Evolutionary conservation across 139 green algal genomes (phyloP).

Genomic region (Chlamydomonas sphaeroides): DNA sequence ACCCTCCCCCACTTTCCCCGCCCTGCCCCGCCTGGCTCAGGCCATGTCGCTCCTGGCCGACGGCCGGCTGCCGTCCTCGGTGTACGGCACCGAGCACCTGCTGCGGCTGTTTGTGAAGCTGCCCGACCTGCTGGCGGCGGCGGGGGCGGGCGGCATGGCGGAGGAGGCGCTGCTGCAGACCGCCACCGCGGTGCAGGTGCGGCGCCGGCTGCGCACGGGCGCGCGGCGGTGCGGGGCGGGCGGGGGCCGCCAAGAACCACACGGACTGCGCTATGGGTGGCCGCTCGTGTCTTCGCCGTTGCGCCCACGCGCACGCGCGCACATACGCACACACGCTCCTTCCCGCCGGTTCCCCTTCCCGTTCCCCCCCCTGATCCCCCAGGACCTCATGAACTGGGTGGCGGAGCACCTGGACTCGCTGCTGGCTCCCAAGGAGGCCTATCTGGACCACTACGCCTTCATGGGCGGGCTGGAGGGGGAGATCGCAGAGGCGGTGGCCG

Average conservation of each 20-base stretch:
- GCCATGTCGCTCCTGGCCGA: constrained; percentile 51
- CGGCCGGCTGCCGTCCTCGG: constrained; percentile 61
- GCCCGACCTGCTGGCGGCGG: constrained; percentile 79
- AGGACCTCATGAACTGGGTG: constrained; percentile 43
- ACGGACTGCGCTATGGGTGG: too few species aligned
- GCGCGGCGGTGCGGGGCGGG: too few species aligned
- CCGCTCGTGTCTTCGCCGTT: too few species aligned
- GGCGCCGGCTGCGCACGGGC: too few species aligned
- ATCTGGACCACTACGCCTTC: constrained; percentile 28
- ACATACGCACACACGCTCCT: too few species aligned
- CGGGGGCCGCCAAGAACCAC: too few species aligned
- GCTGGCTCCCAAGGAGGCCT: constrained; percentile 18
- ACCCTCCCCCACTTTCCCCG: too few species aligned
- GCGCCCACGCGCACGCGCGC: too few species aligned
- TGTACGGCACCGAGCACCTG: constrained; percentile 93
- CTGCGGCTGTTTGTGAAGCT: constrained; percentile 90
- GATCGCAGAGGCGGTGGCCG: constrained; percentile 20
- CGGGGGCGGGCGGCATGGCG: constrained; percentile 31
- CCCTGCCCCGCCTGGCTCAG: neutral
- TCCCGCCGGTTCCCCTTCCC: too few species aligned
- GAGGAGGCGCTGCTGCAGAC: constrained; percentile 48
- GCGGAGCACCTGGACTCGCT: constrained; percentile 34
- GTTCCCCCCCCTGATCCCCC: neutral
- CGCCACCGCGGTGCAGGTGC: constrained; percentile 53
- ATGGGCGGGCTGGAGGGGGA: constrained; percentile 11